A percentile compares a stretch with the other conserved stretches of the same genome.
phyloP scores from a whole-genome alignment of 2,329 filamentous ascomycete genomes.

The Colletotrichum destructivum region DNA sequence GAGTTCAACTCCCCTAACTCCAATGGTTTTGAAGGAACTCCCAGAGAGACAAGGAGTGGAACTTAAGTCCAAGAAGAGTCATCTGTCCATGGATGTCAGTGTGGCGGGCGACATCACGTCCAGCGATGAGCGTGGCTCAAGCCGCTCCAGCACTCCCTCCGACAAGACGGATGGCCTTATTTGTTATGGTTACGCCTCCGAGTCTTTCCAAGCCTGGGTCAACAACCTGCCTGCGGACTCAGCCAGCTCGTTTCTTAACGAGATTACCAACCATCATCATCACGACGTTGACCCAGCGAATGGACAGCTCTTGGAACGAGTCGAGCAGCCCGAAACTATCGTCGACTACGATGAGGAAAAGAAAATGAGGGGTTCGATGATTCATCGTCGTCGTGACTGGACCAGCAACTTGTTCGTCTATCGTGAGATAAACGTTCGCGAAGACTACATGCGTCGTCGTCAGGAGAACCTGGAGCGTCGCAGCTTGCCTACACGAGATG shows the following conservation, averaged over 20 bases:
- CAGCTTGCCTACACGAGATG: not conserved
- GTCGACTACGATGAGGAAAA: constrained; percentile 39
- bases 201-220: constrained; percentile 17
- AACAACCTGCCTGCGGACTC: not conserved
- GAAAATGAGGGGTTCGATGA: constrained; percentile 16
- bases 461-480: not conserved
- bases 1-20: not conserved
- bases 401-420: constrained; percentile 41
- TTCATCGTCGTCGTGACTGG: constrained; percentile 45
- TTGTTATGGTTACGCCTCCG: not conserved
- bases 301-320: constrained; percentile 52
- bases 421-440: constrained; percentile 26
- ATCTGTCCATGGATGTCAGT: constrained; percentile 36
- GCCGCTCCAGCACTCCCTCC: not conserved
- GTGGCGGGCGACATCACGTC: not conserved
- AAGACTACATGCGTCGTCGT: constrained; percentile 19
- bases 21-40: constrained; percentile 10
- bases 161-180: not conserved
- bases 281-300: constrained; percentile 56
- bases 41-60: not conserved
- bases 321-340: constrained; percentile 52
- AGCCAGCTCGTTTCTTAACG: constrained; percentile 1
- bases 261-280: constrained; percentile 43
- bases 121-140: not conserved
- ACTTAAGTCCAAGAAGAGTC: constrained; percentile 28